A percentile compares a stretch with the other conserved stretches of the same genome.
Conservation (phyloP, 1,139 yeast species). For the Kodamaea alishanica region DNA sequence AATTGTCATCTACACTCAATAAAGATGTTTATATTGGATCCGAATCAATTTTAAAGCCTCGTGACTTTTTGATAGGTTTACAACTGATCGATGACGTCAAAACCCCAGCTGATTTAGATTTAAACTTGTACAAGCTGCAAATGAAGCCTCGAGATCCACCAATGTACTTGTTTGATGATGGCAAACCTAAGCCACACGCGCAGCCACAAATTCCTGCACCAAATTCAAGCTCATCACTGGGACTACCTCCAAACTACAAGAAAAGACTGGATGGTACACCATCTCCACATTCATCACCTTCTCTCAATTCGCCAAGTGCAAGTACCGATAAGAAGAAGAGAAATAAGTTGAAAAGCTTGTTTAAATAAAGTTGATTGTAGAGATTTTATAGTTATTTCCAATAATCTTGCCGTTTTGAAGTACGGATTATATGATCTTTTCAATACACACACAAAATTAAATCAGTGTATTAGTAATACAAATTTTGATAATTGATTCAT, state of each 20-base stretch:
- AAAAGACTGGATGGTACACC: conserved; percentile 7
- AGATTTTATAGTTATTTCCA: too few relatives aligned
- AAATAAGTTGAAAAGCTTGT: conserved; percentile 34
- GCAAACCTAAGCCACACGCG: conserved; percentile 8
- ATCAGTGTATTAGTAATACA: too few relatives aligned
- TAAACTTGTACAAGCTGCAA: conserved; percentile 28
- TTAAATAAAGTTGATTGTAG: conserved; percentile 22
- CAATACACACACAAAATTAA: too few relatives aligned
- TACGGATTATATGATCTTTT: too few relatives aligned
- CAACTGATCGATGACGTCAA: conserved; percentile 41
- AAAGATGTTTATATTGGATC: conserved; percentile 84
- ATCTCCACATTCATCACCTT: conserved; percentile 9
- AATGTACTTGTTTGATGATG: conserved; percentile 28
- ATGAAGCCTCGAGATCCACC: conserved; percentile 32
- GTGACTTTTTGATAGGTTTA: conserved; percentile 46
- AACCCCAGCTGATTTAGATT: conserved; percentile 30
- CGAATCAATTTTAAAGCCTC: conserved; percentile 69
- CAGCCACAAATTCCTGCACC: conserved; percentile 6
- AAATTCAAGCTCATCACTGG: conserved; percentile 30
- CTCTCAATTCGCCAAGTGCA: conserved; percentile 9
- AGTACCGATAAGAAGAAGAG: conserved; percentile 30
- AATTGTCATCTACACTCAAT: conserved; percentile 56
- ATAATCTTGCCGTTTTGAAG: too few relatives aligned
- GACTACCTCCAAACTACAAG: conserved; percentile 8
- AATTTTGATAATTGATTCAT: too few relatives aligned